phyloP scores from a whole-genome alignment of 768 basidiomycete genomes.

The Tylopilus rubrobrunneus region DNA sequence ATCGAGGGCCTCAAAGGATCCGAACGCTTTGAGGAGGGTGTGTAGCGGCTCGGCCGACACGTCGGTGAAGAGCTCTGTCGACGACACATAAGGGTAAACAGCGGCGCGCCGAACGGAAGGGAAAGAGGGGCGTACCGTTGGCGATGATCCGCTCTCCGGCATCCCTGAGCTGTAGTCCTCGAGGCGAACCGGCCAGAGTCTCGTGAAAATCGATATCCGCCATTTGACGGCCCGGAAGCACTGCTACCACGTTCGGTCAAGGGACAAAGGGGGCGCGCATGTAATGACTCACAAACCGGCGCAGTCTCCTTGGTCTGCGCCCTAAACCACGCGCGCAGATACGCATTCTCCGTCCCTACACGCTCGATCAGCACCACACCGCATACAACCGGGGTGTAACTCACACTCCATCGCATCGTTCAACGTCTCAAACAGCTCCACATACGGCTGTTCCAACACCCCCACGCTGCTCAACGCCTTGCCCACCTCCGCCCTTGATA shows the following conservation, averaged over 20 bases:
- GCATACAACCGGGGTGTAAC: no score
- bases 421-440: slow-evolving; percentile 77
- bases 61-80: slow-evolving; percentile 29
- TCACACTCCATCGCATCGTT: slow-evolving; percentile 92
- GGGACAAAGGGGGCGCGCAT: neutral
- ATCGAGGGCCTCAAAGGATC: slow-evolving; percentile 61
- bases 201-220: slow-evolving; percentile 44
- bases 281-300: slow-evolving; percentile 39
- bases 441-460: slow-evolving; percentile 69
- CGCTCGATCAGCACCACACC: slow-evolving; percentile 2
- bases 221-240: slow-evolving; percentile 56
- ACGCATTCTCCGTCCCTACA: slow-evolving; percentile 89
- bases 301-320: slow-evolving; percentile 55
- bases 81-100: neutral
- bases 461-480: slow-evolving; percentile 75
- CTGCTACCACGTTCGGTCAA: slow-evolving; percentile 23
- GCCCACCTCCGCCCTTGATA: slow-evolving; percentile 60
- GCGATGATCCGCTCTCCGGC: slow-evolving; percentile 72
- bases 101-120: neutral
- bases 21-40: slow-evolving; percentile 77
- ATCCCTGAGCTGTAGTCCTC: slow-evolving; percentile 62
- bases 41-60: slow-evolving; percentile 58
- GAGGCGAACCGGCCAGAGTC: slow-evolving; percentile 54
- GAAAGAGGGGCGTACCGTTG: slow-evolving; percentile 39
- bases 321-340: slow-evolving; percentile 76